Evolutionary conservation across 768 basidiomycete genomes (phyloP).

Genomic region (Tulasnella sp.): DNA sequence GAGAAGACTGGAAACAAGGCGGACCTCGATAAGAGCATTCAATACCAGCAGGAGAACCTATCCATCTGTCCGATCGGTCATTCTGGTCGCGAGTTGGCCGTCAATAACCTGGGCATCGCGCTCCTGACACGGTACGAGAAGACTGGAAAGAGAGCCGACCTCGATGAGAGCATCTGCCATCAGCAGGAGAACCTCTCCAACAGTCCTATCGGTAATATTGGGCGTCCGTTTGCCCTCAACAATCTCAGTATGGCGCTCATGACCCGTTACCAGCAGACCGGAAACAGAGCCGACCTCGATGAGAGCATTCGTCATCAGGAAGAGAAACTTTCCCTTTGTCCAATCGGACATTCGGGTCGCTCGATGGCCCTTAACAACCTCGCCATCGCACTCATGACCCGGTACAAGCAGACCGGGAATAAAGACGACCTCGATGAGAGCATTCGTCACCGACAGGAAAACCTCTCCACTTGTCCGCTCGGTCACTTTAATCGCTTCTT

Average conservation of each 20-base stretch:
- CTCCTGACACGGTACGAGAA: neutral
- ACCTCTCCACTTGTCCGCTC: too few relatives aligned
- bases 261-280: neutral
- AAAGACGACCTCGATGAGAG: too few relatives aligned
- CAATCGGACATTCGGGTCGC: neutral
- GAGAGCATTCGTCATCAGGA: neutral
- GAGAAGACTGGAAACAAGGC: too few relatives aligned
- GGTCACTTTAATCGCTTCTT: too few relatives aligned
- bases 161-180: neutral
- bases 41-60: too few relatives aligned
- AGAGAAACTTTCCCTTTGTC: neutral
- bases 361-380: neutral
- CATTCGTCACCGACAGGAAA: too few relatives aligned
- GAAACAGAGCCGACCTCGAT: neutral
- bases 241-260: neutral
- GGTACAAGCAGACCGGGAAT: too few relatives aligned
- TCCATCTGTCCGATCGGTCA: too few relatives aligned
- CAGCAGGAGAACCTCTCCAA: neutral
- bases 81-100: too few relatives aligned
- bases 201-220: neutral
- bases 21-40: too few relatives aligned
- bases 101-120: neutral
- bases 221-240: neutral
- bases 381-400: neutral
- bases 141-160: neutral